Evolutionary conservation across 2,329 filamentous ascomycete genomes (phyloP), one percentile per base, ranked within the genome.

Genomic region (Pleoardoris graminearum): DNA sequence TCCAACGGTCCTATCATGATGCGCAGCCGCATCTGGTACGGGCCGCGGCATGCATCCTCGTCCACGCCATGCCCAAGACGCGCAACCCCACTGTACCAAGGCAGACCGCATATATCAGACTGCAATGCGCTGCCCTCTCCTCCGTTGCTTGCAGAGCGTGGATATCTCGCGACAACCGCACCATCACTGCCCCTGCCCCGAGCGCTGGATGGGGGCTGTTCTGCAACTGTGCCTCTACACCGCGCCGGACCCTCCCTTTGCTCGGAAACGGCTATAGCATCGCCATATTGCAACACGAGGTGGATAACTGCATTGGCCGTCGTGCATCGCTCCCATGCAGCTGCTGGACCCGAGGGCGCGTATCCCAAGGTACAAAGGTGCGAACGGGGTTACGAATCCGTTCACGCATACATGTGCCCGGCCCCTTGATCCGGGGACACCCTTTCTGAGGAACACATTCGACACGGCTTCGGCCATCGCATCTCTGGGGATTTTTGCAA

Each of bases 1-100:
- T 11, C 17, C 30, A 16, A 23, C 37, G 30, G 48, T 38, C 63
- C 50, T 59, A 65, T 63, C 62, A 63, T 42, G 41, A 50, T 49
- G 58, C 55, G 54, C 60, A 62, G 53, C 54, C 57, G 51, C 46
- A 46, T 55, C 33, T 45, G 57, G 57, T 59, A 62, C 64, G 64
- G 62, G 56, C 65, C 62, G 62, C 54, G 58, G 60, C 58, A 61
- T 56, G 58, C 58, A 62, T 55, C 49, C 62, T 56, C 52, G 55
- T 45, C 23, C 37, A 27, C 17, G 36, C 39, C n/a, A 22, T 10
- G 32, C 32, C 49, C 50, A 32, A 46, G 45, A 47, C 30, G 46
- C 58, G 49, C 54, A 41, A 55, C 51, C 52, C 49, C 45, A 45
- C 50, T 53, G 44, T 36, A 32, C 19, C 42, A 7, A 23, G 22